A percentile compares a stretch with the other conserved stretches of the same genome.
Evolutionary conservation across 1,139 yeast genomes (phyloP).

Genomic region (Candida pseudocylindracea): DNA sequence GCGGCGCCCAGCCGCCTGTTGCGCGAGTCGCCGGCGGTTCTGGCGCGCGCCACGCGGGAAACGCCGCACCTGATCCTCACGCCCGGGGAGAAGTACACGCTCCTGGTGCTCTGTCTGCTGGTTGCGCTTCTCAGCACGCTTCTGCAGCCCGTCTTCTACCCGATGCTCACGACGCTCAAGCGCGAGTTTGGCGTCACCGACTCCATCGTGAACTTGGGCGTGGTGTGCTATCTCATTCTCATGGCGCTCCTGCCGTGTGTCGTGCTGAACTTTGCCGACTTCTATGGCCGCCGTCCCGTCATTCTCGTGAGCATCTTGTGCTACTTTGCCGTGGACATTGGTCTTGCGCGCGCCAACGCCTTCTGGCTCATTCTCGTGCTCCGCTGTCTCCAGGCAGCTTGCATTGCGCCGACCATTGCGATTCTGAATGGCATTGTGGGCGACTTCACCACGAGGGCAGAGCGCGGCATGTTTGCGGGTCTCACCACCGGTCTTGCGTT

Average conservation of each 20-base stretch:
- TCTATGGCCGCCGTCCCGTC: constrained; percentile 47
- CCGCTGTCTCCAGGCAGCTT: constrained; percentile 47
- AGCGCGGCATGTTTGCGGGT: constrained; percentile 48
- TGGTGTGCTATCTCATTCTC: constrained; percentile 46
- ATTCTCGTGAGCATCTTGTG: constrained; percentile 26
- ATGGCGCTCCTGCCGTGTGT: constrained; percentile 51
- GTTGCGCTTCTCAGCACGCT: too few relatives aligned
- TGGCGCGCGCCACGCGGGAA: too few relatives aligned
- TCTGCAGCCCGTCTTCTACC: constrained; percentile 33
- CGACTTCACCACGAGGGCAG: constrained; percentile 35
- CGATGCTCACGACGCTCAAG: constrained; percentile 37
- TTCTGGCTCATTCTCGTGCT: constrained; percentile 32
- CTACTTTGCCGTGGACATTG: constrained; percentile 34
- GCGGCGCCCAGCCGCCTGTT: too few relatives aligned
- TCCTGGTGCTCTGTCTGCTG: too few relatives aligned
- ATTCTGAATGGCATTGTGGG: constrained; percentile 45
- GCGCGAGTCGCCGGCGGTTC: too few relatives aligned
- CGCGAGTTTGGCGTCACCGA: constrained; percentile 26
- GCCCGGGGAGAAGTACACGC: too few relatives aligned
- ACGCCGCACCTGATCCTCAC: too few relatives aligned
- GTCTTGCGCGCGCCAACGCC: constrained; percentile 29
- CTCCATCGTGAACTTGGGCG: constrained; percentile 37
- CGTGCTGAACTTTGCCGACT: constrained; percentile 44
- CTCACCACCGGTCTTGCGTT: constrained; percentile 38
- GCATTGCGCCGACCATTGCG: constrained; percentile 51